Evolutionary conservation across 2,329 filamentous ascomycete genomes (phyloP).

Genomic region (Pseudogymnoascus sp.): DNA sequence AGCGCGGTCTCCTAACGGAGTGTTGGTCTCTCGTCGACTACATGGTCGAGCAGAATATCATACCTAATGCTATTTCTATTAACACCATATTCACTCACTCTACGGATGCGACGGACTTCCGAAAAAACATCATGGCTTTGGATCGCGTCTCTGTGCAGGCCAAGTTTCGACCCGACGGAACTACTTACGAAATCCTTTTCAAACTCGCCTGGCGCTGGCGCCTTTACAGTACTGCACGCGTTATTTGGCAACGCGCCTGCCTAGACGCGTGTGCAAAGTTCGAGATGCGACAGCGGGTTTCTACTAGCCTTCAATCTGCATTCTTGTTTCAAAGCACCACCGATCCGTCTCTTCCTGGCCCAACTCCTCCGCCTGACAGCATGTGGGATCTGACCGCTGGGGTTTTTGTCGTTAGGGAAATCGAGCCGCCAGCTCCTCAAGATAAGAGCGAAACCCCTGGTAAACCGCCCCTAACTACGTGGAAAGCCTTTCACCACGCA

Average conservation of each 20-base stretch:
- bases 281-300: neutral
- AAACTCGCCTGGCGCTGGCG: neutral
- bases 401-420: neutral
- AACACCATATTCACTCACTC: constrained; percentile 1
- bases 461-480: neutral
- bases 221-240: constrained; percentile 1
- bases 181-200: neutral
- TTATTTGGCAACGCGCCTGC: constrained; percentile 4
- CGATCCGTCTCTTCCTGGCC: neutral
- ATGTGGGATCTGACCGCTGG: constrained; percentile 3
- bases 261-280: constrained; percentile 1
- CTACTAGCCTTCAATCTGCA: neutral
- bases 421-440: neutral
- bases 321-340: neutral
- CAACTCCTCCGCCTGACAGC: neutral
- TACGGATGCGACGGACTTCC: neutral
- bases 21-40: constrained; percentile 2
- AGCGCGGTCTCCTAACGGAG: neutral
- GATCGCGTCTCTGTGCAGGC: neutral
- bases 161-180: neutral
- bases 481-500: neutral
- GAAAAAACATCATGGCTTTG: neutral
- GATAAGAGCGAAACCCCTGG: neutral
- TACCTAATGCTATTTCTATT: neutral
- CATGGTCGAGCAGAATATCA: neutral